Base-by-base conservation (phyloP, 2,329 filamentous ascomycete genomes). In the Colletotrichum spinosum region DNA sequence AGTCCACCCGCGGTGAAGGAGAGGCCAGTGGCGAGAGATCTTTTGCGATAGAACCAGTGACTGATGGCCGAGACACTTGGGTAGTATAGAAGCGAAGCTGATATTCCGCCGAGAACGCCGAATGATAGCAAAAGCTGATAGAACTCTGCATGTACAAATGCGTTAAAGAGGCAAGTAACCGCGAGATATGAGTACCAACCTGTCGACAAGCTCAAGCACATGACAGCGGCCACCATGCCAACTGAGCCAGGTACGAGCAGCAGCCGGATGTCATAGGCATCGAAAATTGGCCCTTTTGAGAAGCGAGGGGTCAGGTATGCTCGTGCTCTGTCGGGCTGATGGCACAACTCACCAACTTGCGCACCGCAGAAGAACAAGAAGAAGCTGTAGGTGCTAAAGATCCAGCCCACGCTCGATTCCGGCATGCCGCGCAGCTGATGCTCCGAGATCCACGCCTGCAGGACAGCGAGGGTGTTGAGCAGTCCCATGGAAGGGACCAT, bases 91-190 rank as follows among this genome's bases (percentile, higher is more conserved):
- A 92, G 79, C 1, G 88, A 90, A 0, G 88, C 87, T 1, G 88
- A 89, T 0, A 88, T 69, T 3, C 91, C 91, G n/a, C 86, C 87
- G 2, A 92, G 73, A 0, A 93, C 75, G 6, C 89, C 89, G 68
- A 92, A 91, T 3, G 86, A 84, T 34, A 94, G 77, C 72, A 93
- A 84, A 72, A 93, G 92, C 48, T 93, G 90, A 82, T 88, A 92
- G 73, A 90, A 91, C 68, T 86, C 75, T 80, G 61, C 6, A 17
- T 17, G 17, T 7, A 17, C n/a, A 17, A 17, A 17, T 17, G 8
- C 10, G 8, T 17, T 6, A 9, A 12, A 17, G 17, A 17, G 2
- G 17, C 15, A n/a, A 38, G 17, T 7, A 4, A 15, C 2, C 33
- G 45, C 44, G 17, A 17, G 48, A 11, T 49, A 15, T 34, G 33